phyloP scores from a whole-genome alignment of 176 grass and related monocot species.

The Tillandsia fasciculata region DNA sequence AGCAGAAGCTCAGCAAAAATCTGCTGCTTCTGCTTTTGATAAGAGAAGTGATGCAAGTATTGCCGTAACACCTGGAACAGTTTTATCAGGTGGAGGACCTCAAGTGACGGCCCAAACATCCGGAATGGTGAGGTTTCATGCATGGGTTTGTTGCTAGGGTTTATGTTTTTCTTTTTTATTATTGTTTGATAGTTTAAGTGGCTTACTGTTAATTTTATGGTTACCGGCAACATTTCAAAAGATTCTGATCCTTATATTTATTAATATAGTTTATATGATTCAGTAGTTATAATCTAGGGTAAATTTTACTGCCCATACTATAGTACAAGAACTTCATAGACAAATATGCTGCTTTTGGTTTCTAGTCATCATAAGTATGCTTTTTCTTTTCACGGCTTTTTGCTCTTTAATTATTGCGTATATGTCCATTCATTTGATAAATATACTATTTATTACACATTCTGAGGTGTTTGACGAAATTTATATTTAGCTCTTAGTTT shows the following conservation, averaged over 20 bases:
- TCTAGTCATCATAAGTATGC: background rate
- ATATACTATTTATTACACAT: background rate
- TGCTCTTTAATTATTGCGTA: background rate
- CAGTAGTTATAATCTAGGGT: background rate
- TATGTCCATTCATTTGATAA: background rate
- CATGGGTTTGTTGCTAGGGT: background rate
- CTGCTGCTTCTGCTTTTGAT: conserved; percentile 12
- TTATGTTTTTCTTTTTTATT: background rate
- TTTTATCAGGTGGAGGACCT: conserved; percentile 35
- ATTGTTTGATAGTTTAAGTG: background rate
- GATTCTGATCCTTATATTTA: too few species aligned
- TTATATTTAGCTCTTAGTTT: too few species aligned
- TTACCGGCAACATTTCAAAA: background rate
- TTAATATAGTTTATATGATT: background rate
- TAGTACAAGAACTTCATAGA: background rate
- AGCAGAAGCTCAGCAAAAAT: conserved; percentile 37
- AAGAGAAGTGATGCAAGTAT: conserved; percentile 22
- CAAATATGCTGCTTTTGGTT: background rate
- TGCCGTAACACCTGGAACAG: conserved; percentile 26
- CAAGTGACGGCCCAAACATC: conserved; percentile 27
- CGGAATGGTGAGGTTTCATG: conserved; percentile 1
- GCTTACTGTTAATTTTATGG: background rate
- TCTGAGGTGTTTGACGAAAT: background rate
- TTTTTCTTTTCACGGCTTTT: background rate
- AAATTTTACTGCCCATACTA: background rate